phyloP scores from a whole-genome alignment of 768 basidiomycete species.

The Trametes elegans region DNA sequence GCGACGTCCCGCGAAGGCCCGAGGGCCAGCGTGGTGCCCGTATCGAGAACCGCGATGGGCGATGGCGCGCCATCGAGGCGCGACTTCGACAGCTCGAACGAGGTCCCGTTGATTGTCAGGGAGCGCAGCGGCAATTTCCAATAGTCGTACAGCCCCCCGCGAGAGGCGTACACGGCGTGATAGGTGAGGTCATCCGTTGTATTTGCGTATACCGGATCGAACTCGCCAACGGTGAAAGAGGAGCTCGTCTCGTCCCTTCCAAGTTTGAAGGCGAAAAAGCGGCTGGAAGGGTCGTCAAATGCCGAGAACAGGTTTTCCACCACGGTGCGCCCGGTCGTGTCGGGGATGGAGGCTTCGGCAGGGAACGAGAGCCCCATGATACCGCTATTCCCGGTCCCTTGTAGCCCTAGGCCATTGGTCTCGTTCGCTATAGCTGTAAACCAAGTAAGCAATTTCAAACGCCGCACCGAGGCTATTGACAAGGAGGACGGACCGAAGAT shows the following conservation, averaged over 20 bases:
- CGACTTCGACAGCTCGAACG: slow-evolving; percentile 43
- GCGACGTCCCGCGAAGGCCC: slow-evolving; percentile 52
- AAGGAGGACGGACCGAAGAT: slow-evolving; percentile 39
- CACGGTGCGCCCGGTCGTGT: slow-evolving; percentile 42
- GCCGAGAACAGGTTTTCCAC: slow-evolving; percentile 47
- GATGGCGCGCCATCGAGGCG: slow-evolving; percentile 39
- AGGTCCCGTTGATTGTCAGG: slow-evolving; percentile 43
- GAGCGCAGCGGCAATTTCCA: slow-evolving; percentile 54
- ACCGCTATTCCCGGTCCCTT: slow-evolving; percentile 49
- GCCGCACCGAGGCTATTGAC: not conserved
- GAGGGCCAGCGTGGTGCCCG: slow-evolving; percentile 57
- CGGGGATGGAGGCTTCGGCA: slow-evolving; percentile 43
- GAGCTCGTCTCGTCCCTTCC: slow-evolving; percentile 37
- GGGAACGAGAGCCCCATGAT: slow-evolving; percentile 56
- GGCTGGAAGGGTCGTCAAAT: slow-evolving; percentile 36
- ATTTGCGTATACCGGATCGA: slow-evolving; percentile 39
- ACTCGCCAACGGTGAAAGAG: slow-evolving; percentile 51
- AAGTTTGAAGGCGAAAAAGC: slow-evolving; percentile 51
- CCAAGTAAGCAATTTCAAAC: not conserved
- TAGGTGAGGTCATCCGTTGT: slow-evolving; percentile 34
- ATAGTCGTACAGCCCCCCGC: slow-evolving; percentile 43
- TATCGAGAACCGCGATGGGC: slow-evolving; percentile 60
- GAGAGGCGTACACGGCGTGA: slow-evolving; percentile 37
- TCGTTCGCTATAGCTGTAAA: slow-evolving; percentile 43
- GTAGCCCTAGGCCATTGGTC: slow-evolving; percentile 43